A percentile compares a stretch with the other conserved stretches of the same genome.
phyloP scores from a whole-genome alignment of 1,284 basidiomycete species.

The Malassezia pachydermatis region DNA sequence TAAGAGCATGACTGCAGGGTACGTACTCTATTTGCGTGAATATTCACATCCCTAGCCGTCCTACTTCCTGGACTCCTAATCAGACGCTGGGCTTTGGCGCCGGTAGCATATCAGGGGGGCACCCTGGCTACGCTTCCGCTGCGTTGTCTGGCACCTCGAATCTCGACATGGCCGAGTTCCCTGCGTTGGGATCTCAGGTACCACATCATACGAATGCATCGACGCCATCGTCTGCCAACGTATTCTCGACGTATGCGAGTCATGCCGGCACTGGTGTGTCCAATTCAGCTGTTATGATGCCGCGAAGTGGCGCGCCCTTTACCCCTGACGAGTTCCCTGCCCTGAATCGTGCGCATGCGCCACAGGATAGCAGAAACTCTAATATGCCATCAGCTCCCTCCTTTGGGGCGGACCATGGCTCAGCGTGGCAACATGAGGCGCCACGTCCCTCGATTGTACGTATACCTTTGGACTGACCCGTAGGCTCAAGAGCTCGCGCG shows the following conservation, averaged over 20 bases:
- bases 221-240: constrained; percentile 7
- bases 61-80: constrained; percentile 1
- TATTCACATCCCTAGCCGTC: constrained; percentile 1
- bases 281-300: constrained; percentile 12
- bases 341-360: constrained; percentile 23
- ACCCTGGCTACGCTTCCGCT: constrained; percentile 11
- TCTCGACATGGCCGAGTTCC: constrained; percentile 35
- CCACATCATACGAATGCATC: constrained; percentile 9
- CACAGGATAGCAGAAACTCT: background rate
- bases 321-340: constrained; percentile 45
- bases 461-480: background rate
- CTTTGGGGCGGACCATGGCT: background rate
- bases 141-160: constrained; percentile 13
- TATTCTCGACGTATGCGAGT: constrained; percentile 32
- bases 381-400: background rate
- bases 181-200: constrained; percentile 26
- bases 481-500: constrained; percentile 11
- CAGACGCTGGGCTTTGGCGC: constrained; percentile 11
- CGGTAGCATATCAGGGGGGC: constrained; percentile 1
- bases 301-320: constrained; percentile 22
- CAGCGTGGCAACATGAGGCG: constrained; percentile 7
- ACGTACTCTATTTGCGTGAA: background rate
- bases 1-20: constrained; percentile 14
- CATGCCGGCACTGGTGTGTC: constrained; percentile 27
- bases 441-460: constrained; percentile 8